Base-by-base conservation (phyloP, 495 filamentous ascomycete species). In the Lasiosphaeris hirsuta region DNA sequence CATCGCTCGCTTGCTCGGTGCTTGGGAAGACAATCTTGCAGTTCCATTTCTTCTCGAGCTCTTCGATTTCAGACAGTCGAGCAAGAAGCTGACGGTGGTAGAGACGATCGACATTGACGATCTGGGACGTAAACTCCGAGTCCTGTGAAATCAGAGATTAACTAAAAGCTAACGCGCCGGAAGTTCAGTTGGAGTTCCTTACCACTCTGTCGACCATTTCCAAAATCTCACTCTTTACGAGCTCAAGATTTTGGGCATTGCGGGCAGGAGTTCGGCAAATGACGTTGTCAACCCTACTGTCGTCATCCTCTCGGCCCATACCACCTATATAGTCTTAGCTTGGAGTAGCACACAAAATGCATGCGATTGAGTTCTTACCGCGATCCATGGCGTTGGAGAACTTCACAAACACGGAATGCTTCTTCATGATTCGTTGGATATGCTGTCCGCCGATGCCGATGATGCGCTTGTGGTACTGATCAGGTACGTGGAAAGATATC, bases 361-460 rank as follows among this genome's bases (percentile, higher is more conserved):
- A 1, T 48, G 19, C 52, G 43, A 50, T 10, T 8, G n/a, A 37
- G 5, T 11, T 43, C 64, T 58, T 70, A 72, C 79, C 80, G 63
- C 94, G 89, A 72, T 99, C 94, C 95, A 97, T 97, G 23, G 95
- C 94, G 66, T 99, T 99, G 60, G 91, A 96, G 69, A 99, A 99
- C 70, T 99, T 99, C 76, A 99, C 94, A 61, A 97, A 99, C 56
- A 99, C 94, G 1, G 94, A 99, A 75, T 99, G 95, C 73, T 97
- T 97, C 78, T 99, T 99, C 94, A 97, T 99, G 76, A 97, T 97
- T 56, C 92, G 92, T 69, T 99, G 94, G 64, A 99, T 99, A 65
- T 97, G 95, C 69, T 96, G 91, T 14, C 94, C 94, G 58, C 94
- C 95, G 57, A 97, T 97, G 52, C 94, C 94, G 61, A 99, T 99